A percentile compares a stretch with the other conserved stretches of the same genome.
These are phyloP conservation scores for Buddleja alternifolia DNA, from an alignment of 257 asterid genomes.

Conservation along the genomic window DNA sequence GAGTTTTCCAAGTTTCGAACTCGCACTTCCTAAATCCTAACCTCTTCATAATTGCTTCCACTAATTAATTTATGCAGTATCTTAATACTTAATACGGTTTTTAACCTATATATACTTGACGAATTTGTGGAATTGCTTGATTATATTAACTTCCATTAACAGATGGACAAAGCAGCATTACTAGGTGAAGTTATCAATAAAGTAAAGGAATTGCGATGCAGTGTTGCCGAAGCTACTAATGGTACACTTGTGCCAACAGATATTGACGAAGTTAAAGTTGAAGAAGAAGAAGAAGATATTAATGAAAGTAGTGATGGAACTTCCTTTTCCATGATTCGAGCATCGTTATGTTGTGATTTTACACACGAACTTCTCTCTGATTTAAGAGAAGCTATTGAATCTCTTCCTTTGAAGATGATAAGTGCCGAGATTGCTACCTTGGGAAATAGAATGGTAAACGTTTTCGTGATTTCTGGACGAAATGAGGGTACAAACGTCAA, in stretches of 20 bases:
- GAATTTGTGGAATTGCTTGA: neutral
- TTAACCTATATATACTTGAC: too few relatives aligned
- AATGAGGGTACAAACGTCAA: constrained; percentile 25
- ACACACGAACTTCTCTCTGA: constrained; percentile 68
- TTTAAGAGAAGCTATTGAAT: constrained; percentile 56
- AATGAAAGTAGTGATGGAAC: constrained; percentile 41
- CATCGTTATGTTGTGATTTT: constrained; percentile 77
- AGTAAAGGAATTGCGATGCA: constrained; percentile 54
- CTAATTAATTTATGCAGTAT: too few relatives aligned
- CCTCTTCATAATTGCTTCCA: too few relatives aligned
- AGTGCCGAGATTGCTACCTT: constrained; percentile 81
- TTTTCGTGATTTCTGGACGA: constrained; percentile 53
- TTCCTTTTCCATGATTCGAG: constrained; percentile 46
- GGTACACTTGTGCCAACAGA: constrained; percentile 75
- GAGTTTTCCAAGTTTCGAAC: too few relatives aligned
- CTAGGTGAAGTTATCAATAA: constrained; percentile 71
- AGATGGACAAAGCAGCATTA: constrained; percentile 93
- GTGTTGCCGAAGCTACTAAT: constrained; percentile 53
- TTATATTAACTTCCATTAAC: neutral
- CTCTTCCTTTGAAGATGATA: constrained; percentile 60
- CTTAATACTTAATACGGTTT: too few relatives aligned
- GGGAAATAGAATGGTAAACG: constrained; percentile 74
- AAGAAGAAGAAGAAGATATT: constrained; percentile 44
- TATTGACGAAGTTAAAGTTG: constrained; percentile 66
- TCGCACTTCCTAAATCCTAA: too few relatives aligned